Percentiles rank a stretch among this genome's conserved stretches.
Conservation (phyloP, 1,139 yeast genomes). For the Geotrichum australiense region DNA sequence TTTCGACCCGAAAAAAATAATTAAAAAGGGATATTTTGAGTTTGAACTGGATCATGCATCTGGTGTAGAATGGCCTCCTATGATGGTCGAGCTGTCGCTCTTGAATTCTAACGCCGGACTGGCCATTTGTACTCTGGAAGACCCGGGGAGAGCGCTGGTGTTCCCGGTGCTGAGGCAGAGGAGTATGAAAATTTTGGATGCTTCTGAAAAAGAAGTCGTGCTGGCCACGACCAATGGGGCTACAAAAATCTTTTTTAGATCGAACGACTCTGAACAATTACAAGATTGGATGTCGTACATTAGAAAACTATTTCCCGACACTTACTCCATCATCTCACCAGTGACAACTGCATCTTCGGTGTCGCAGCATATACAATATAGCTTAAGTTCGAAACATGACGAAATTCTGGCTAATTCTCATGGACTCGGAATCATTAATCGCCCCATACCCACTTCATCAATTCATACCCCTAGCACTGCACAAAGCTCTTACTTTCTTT, state of each 20-base stretch:
- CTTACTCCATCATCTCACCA: neutral
- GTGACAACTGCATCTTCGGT: neutral
- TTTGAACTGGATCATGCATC: conserved; percentile 29
- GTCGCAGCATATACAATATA: conserved; percentile 3
- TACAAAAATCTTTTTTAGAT: conserved; percentile 7
- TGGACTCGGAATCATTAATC: conserved; percentile 14
- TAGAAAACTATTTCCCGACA: conserved; percentile 5
- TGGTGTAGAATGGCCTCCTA: conserved; percentile 19
- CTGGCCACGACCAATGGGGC: conserved; percentile 13
- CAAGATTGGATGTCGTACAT: conserved; percentile 7
- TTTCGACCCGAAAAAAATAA: conserved; percentile 30
- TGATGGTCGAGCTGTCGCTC: conserved; percentile 24
- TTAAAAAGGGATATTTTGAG: conserved; percentile 32
- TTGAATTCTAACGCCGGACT: conserved; percentile 29
- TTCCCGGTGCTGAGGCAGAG: conserved; percentile 33
- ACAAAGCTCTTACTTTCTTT: neutral
- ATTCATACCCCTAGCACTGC: conserved; percentile 1
- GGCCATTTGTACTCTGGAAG: conserved; percentile 34
- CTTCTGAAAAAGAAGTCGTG: conserved; percentile 1
- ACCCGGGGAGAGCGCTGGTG: conserved; percentile 33
- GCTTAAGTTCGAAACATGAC: conserved; percentile 10
- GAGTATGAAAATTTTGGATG: conserved; percentile 24
- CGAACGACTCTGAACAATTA: neutral
- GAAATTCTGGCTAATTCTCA: conserved; percentile 11
- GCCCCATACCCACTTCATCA: neutral